These are phyloP conservation scores for Botryotinia narcissicola DNA, from an alignment of 2,329 filamentous ascomycete genomes.

Conservation along the genomic window DNA sequence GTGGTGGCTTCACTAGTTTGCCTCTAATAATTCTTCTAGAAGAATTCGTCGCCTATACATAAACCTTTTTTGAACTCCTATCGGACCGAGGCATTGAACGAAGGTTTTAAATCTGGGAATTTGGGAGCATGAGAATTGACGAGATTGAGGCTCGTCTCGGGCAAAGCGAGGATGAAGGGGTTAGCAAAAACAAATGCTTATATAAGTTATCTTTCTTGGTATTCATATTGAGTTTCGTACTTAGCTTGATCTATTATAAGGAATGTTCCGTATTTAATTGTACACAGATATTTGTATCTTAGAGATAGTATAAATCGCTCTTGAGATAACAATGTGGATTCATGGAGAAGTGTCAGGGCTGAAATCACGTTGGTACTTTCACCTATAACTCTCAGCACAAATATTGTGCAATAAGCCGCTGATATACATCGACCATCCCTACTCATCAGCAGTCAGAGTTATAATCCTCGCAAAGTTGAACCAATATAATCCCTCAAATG, in stretches of 20 bases:
- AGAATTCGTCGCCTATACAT: not conserved
- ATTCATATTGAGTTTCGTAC: not conserved
- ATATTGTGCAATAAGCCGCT: not conserved
- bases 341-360: not conserved
- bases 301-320: not conserved
- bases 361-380: not conserved
- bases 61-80: not conserved
- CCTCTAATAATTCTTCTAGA: constrained; percentile 1
- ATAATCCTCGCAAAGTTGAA: not conserved
- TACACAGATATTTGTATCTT: not conserved
- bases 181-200: not conserved
- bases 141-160: not conserved
- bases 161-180: constrained; percentile 6
- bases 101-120: not conserved
- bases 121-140: not conserved
- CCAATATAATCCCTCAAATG: not conserved
- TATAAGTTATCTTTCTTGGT: not conserved
- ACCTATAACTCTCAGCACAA: not conserved
- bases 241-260: not conserved
- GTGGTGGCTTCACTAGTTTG: not conserved
- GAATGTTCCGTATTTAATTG: not conserved
- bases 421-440: not conserved
- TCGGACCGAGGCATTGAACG: not conserved
- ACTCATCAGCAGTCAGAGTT: not conserved
- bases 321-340: not conserved